A percentile compares a stretch with the other conserved stretches of the same genome.
These are phyloP conservation scores for Tolypocladium nubicola DNA, from an alignment of 2,329 filamentous ascomycete genomes.

Conservation along the genomic window DNA sequence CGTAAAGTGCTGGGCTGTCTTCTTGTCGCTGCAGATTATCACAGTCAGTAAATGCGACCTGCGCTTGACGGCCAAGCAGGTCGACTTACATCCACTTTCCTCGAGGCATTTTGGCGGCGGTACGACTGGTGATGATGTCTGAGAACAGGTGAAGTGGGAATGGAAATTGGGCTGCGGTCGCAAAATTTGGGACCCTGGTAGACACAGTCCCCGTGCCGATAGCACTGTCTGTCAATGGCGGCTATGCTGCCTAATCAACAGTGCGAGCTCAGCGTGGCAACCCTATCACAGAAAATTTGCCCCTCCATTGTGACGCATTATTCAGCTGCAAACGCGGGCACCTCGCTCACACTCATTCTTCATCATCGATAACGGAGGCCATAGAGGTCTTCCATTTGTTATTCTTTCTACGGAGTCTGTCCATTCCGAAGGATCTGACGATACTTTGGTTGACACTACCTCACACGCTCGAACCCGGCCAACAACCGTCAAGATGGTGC, in stretches of 20 bases:
- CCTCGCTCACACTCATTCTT: conserved; percentile 7
- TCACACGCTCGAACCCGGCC: not conserved
- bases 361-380: not conserved
- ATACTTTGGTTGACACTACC: not conserved
- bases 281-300: conserved; percentile 30
- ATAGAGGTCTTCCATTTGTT: too few species aligned
- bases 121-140: not conserved
- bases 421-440: not conserved
- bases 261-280: not conserved
- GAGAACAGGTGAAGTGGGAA: not conserved
- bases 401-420: not conserved
- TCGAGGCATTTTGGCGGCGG: conserved; percentile 52
- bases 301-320: conserved; percentile 34
- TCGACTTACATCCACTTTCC: conserved; percentile 55
- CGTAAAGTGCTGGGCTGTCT: conserved; percentile 83
- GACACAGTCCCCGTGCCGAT: conserved; percentile 10
- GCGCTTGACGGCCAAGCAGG: too few species aligned
- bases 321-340: conserved; percentile 16
- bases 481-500: conserved; percentile 34
- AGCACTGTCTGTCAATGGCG: conserved; percentile 15
- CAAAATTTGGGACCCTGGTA: conserved; percentile 18
- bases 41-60: conserved; percentile 1
- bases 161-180: conserved; percentile 13
- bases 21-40: conserved; percentile 54
- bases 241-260: rapidly evolving